Percentiles rank a stretch among this genome's conserved stretches.
phyloP scores from a whole-genome alignment of 2,329 filamentous ascomycete genomes.

The Arthrobotrys conoides region DNA sequence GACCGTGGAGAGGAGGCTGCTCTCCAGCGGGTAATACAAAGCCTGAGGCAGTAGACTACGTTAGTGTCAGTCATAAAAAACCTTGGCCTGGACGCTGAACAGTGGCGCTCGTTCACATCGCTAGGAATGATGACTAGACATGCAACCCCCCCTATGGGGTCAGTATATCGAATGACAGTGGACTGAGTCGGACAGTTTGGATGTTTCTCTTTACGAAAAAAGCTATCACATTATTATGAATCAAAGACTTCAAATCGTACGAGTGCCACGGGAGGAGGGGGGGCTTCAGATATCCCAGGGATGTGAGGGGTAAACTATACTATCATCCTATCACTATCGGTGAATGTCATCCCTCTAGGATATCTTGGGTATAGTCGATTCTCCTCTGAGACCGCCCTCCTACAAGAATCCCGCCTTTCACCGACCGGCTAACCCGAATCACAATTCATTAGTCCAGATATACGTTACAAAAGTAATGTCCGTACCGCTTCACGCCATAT shows the following conservation, averaged over 20 bases:
- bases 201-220: constrained; percentile 16
- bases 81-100: background rate
- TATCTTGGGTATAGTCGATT: constrained; percentile 20
- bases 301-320: constrained; percentile 41
- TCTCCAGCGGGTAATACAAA: constrained; percentile 37
- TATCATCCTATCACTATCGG: constrained; percentile 17
- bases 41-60: background rate
- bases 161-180: constrained; percentile 4
- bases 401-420: constrained; percentile 16
- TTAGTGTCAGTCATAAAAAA: constrained; percentile 7
- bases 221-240: constrained; percentile 47
- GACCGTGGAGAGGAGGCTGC: constrained; percentile 25
- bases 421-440: background rate
- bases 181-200: constrained; percentile 4
- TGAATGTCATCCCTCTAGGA: constrained; percentile 13
- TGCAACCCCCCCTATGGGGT: constrained; percentile 7
- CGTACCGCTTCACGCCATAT: background rate
- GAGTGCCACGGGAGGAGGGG: constrained; percentile 3
- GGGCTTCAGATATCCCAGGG: constrained; percentile 3
- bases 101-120: constrained; percentile 2
- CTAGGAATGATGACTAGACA: background rate
- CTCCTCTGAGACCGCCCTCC: constrained; percentile 19
- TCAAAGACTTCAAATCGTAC: constrained; percentile 43
- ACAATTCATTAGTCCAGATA: background rate
- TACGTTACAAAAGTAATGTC: constrained; percentile 2